These are phyloP conservation scores for Clonostachys chloroleuca DNA, from an alignment of 2,329 filamentous ascomycete species.

Conservation along the genomic window DNA sequence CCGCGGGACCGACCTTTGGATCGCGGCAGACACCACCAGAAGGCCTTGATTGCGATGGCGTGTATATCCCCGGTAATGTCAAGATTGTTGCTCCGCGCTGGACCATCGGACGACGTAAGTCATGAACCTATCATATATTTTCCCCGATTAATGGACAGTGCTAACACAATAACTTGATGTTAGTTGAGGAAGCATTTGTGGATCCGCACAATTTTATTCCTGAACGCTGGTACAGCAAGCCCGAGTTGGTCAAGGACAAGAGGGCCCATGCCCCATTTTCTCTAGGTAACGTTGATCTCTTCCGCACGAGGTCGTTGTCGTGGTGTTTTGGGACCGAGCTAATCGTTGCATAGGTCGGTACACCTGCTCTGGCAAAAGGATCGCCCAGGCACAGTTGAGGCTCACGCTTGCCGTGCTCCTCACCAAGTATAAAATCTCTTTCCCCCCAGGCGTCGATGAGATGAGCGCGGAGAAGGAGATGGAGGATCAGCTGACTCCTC, in stretches of 20 bases:
- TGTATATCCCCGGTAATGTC: constrained; percentile 18
- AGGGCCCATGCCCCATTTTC: constrained; percentile 2
- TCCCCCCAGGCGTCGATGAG: not conserved
- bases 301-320: too few relatives aligned
- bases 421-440: not conserved
- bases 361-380: constrained; percentile 2
- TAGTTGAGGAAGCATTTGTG: constrained; percentile 1
- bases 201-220: constrained; percentile 6
- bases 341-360: too few relatives aligned
- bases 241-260: constrained; percentile 6
- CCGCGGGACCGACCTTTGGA: constrained; percentile 1
- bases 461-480: not conserved
- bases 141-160: not conserved
- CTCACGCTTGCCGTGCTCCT: not conserved
- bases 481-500: not conserved
- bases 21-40: constrained; percentile 22
- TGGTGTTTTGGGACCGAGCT: too few relatives aligned
- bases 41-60: constrained; percentile 19
- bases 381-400: not conserved
- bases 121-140: too few relatives aligned
- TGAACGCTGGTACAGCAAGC: constrained; percentile 8
- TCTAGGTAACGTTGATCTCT: not conserved
- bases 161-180: not conserved
- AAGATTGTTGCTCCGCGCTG: not conserved
- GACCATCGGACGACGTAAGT: not conserved